Evolutionary conservation across 176 grass and related monocot genomes (phyloP).

Genomic region (Guadua angustifolia): DNA sequence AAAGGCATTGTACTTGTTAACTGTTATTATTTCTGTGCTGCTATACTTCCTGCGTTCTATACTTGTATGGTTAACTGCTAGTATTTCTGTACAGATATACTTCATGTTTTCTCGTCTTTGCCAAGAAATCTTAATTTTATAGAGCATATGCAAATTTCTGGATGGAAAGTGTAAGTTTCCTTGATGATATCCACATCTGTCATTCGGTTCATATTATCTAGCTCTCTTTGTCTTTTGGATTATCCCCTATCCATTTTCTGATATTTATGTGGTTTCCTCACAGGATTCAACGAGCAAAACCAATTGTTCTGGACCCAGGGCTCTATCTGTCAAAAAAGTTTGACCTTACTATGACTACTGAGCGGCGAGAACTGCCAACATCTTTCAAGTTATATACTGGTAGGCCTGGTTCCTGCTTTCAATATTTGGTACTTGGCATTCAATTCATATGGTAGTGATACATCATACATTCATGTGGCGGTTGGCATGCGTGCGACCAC

Average conservation of each 20-base stretch:
- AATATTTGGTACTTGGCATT: slow-evolving; percentile 15
- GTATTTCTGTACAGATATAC: slow-evolving; percentile 78
- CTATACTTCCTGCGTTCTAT: slow-evolving; percentile 76
- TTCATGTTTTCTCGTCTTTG: slow-evolving; percentile 91
- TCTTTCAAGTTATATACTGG: slow-evolving; percentile 96
- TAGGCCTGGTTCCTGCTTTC: slow-evolving; percentile 41
- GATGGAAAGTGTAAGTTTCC: slow-evolving; percentile 88
- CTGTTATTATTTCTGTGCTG: slow-evolving; percentile 42
- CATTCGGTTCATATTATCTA: slow-evolving; percentile 11
- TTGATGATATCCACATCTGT: neutral
- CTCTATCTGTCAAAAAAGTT: slow-evolving; percentile 97
- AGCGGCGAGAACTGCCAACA: slow-evolving; percentile 78
- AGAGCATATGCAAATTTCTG: slow-evolving; percentile 86
- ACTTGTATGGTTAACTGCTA: slow-evolving; percentile 9
- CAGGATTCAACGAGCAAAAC: slow-evolving; percentile 77
- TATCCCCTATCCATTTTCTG: neutral
- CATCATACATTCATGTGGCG: neutral
- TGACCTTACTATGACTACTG: slow-evolving; percentile 71
- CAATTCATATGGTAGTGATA: neutral
- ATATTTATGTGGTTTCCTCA: slow-evolving; percentile 35
- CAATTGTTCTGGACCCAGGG: slow-evolving; percentile 87
- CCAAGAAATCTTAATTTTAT: slow-evolving; percentile 99
- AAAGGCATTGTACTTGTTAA: neutral
- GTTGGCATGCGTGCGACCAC: neutral
- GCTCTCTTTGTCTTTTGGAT: slow-evolving; percentile 10